Evolutionary conservation across 768 basidiomycete species (phyloP).

Genomic region (Suillus subluteus): DNA sequence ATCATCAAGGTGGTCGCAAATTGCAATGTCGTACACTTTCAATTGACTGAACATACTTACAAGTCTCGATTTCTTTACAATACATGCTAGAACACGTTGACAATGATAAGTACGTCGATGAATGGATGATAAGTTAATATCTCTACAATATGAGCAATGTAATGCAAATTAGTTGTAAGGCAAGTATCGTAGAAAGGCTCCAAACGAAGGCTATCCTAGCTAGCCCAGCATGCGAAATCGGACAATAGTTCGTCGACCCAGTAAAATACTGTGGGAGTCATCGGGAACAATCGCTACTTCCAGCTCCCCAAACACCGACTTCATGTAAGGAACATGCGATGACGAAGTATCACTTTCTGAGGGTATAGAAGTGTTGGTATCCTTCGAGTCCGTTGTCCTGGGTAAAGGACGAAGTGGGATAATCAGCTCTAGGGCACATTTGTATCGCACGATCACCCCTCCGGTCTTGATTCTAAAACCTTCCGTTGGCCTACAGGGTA

Average conservation of each 20-base stretch:
- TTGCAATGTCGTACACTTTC: too few relatives aligned
- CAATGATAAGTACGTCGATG: neutral
- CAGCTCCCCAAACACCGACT: conserved; percentile 57
- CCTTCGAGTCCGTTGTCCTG: neutral
- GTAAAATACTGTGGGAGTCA: conserved; percentile 52
- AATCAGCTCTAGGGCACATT: conserved; percentile 27
- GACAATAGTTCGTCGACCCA: conserved; percentile 58
- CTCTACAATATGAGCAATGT: neutral
- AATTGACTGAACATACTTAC: too few relatives aligned
- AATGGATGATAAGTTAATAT: neutral
- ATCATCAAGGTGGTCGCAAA: too few relatives aligned
- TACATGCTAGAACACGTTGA: neutral
- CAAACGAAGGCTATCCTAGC: neutral
- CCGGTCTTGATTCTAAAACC: conserved; percentile 25
- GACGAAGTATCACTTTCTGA: neutral
- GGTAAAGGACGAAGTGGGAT: conserved; percentile 20
- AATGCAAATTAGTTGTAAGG: conserved; percentile 6
- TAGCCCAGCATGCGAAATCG: conserved; percentile 55
- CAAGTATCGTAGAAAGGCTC: neutral
- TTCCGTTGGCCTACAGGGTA: conserved; percentile 20
- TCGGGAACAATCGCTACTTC: conserved; percentile 58
- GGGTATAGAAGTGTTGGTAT: neutral
- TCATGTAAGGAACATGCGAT: conserved; percentile 27
- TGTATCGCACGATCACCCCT: conserved; percentile 28
- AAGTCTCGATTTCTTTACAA: neutral